Base-by-base conservation (phyloP, 352 stramenopile genomes). In the Phytophthora agathidicida region DNA sequence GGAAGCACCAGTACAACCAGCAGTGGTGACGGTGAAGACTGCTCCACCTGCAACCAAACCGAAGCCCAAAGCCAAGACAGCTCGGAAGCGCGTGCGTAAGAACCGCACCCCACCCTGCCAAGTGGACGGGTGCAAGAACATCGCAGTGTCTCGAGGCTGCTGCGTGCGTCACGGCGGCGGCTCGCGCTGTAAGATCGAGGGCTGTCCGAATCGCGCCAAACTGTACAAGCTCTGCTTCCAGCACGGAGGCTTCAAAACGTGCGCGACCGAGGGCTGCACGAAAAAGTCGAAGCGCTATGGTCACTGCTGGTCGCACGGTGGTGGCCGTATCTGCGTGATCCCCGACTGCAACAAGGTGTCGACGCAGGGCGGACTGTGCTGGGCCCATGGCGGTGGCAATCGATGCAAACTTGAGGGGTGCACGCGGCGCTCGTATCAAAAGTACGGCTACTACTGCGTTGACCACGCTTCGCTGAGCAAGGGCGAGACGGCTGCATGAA, bases 301-400 rank as follows among this genome's bases (percentile, higher is more conserved):
- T 27, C 71, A 81, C 60, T 90, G 80, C 65, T 88, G 78, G 71
- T 85, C 80, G 22, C 80, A 90, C 33, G 78, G 78, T n/a, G 81
- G 81, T 23, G 81, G 81, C 30, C 71, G 70, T 32, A 83, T 86
- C 47, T 91, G 81, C 39, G 65, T 83, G 27, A 56, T 79, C 22
- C 68, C 69, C 9, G 62, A 66, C 9, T 90, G 80, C 53, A 51
- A 54, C 50, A 88, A 87, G 47, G 76, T 84, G 16, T 84, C 77
- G 31, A 84, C 59, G 2, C 59, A 68, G 23, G 51, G 53, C 5
- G 59, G 59, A 46, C 43, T 68, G 19, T 63, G 50, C 33, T 68
- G 59, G 58, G 58, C 58, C 14, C 58, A 67, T 24, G 58, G 58
- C 14, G 58, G 58, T 39, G 58, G 58, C 19, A 67, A 67, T 19